These are phyloP conservation scores for Mycothermus thermophilus DNA, from an alignment of 495 filamentous ascomycete genomes.

Conservation along the genomic window DNA sequence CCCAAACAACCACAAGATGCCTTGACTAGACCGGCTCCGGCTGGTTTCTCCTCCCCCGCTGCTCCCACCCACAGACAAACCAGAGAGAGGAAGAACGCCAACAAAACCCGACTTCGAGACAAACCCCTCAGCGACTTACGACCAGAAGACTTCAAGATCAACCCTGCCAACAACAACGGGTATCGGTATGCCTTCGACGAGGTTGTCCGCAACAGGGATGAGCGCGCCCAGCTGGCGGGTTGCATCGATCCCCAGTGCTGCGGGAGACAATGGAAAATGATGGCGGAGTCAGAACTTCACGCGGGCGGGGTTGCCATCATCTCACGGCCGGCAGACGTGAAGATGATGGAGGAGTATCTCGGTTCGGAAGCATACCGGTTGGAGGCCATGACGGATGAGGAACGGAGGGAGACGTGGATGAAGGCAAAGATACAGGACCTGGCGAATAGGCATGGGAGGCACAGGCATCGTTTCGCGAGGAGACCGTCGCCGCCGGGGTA, in stretches of 20 bases:
- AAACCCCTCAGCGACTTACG: constrained; percentile 38
- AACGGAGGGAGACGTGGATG: constrained; percentile 44
- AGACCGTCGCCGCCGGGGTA: constrained; percentile 65
- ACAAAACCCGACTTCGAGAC: constrained; percentile 34
- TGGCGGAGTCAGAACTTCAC: constrained; percentile 38
- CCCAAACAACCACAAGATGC: not conserved
- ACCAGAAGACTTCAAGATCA: constrained; percentile 69
- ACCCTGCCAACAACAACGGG: constrained; percentile 59
- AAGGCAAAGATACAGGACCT: constrained; percentile 54
- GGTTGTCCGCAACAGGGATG: constrained; percentile 57
- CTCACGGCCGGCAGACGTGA: constrained; percentile 30
- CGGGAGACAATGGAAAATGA: constrained; percentile 52
- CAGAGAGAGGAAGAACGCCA: constrained; percentile 6
- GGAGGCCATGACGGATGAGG: constrained; percentile 30
- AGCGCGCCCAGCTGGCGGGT: constrained; percentile 62
- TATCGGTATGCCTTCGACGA: constrained; percentile 60
- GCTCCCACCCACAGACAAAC: no score
- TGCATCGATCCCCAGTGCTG: constrained; percentile 70
- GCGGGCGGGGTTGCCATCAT: constrained; percentile 16
- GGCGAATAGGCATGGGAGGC: constrained; percentile 59
- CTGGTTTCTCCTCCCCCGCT: no score
- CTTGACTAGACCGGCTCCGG: no score
- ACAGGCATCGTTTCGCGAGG: constrained; percentile 60
- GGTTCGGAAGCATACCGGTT: constrained; percentile 43
- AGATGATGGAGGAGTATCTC: constrained; percentile 51